A percentile compares a stretch with the other conserved stretches of the same genome.
phyloP scores from a whole-genome alignment of 768 basidiomycete genomes.

The Mycena haematopus region DNA sequence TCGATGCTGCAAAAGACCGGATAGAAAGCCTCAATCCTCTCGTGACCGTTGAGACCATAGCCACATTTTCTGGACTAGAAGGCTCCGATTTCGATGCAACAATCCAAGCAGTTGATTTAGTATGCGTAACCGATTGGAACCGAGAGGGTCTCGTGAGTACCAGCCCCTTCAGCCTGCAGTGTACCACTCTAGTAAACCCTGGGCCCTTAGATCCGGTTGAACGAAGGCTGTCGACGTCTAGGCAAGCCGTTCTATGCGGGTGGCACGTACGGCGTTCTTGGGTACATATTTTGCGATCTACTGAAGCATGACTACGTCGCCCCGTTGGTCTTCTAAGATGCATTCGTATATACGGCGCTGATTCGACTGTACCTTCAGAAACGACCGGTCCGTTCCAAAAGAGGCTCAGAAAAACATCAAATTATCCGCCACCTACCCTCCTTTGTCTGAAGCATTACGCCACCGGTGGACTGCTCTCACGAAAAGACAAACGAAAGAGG shows the following conservation, averaged over 20 bases:
- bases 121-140: conserved; percentile 85
- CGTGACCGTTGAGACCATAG: conserved; percentile 76
- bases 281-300: conserved; percentile 95
- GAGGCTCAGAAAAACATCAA: conserved; percentile 66
- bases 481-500: conserved; percentile 79
- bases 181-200: conserved; percentile 21
- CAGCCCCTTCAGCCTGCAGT: conserved; percentile 17
- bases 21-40: conserved; percentile 93
- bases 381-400: conserved; percentile 64
- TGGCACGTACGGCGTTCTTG: conserved; percentile 86
- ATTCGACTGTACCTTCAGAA: conserved; percentile 42
- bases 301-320: conserved; percentile 85
- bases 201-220: conserved; percentile 68
- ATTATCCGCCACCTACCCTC: conserved; percentile 65
- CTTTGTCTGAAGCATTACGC: conserved; percentile 66
- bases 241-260: conserved; percentile 90
- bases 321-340: conserved; percentile 60
- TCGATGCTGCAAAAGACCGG: conserved; percentile 82
- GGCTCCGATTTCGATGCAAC: conserved; percentile 62
- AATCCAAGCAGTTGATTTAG: conserved; percentile 75
- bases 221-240: conserved; percentile 77
- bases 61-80: conserved; percentile 55
- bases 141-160: conserved; percentile 73
- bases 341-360: conserved; percentile 13
- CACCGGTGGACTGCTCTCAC: conserved; percentile 75